These are phyloP conservation scores for Leccinum barrowsii DNA, from an alignment of 768 basidiomycete genomes.

Conservation along the genomic window DNA sequence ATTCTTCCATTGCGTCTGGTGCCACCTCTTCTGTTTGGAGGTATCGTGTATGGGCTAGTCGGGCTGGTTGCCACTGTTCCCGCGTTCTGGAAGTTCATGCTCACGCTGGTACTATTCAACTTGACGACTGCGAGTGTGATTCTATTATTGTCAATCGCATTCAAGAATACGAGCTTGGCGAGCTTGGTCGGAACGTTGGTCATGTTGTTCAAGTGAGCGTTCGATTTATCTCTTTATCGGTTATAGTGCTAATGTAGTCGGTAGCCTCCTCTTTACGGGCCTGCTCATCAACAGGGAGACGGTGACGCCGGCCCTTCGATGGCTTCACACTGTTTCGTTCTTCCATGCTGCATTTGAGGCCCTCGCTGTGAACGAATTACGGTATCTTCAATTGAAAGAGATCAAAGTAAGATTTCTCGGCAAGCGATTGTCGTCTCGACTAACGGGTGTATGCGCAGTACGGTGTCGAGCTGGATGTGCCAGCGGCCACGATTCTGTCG, in stretches of 20 bases:
- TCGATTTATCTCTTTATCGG: constrained; percentile 1
- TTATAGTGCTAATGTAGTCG: constrained; percentile 2
- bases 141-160: constrained; percentile 84
- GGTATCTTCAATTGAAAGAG: constrained; percentile 91
- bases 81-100: constrained; percentile 97
- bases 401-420: constrained; percentile 59
- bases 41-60: constrained; percentile 92
- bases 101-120: constrained; percentile 95
- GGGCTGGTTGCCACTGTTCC: constrained; percentile 89
- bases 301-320: constrained; percentile 65
- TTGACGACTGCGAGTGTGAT: constrained; percentile 92
- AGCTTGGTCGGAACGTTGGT: constrained; percentile 92
- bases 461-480: constrained; percentile 94
- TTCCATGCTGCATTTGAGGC: constrained; percentile 99
- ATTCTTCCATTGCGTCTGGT: constrained; percentile 92
- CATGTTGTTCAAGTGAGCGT: constrained; percentile 95
- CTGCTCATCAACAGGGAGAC: constrained; percentile 92
- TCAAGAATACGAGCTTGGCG: constrained; percentile 83
- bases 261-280: constrained; percentile 91
- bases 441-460: constrained; percentile 53
- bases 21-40: constrained; percentile 92
- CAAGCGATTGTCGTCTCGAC: neutral
- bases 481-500: constrained; percentile 92
- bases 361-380: constrained; percentile 93
- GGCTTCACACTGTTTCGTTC: constrained; percentile 91